Conservation (phyloP, 2,329 filamentous ascomycete species). For the Trichoderma sp. region DNA sequence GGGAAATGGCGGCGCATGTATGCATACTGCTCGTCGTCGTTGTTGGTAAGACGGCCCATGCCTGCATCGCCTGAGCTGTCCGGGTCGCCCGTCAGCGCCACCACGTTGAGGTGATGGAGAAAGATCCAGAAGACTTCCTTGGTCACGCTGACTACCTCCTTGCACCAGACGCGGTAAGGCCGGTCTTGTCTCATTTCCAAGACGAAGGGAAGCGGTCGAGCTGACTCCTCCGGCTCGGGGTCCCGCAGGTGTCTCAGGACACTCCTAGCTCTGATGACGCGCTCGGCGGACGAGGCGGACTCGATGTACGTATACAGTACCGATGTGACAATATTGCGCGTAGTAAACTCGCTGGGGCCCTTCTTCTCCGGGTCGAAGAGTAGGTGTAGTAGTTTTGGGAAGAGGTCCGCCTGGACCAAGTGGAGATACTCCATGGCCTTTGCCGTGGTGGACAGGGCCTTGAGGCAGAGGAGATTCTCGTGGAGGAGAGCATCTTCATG, state of each 20-base stretch:
- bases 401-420: conserved; percentile 74
- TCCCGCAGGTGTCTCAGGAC: conserved; percentile 79
- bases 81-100: conserved; percentile 55
- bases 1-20: conserved; percentile 77
- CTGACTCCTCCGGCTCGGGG: conserved; percentile 70
- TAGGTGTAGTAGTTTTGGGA: conserved; percentile 82
- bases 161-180: conserved; percentile 91
- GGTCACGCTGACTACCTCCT: conserved; percentile 86
- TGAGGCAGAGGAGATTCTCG: conserved; percentile 87
- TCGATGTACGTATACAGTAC: conserved; percentile 87
- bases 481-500: conserved; percentile 92
- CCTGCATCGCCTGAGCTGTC: conserved; percentile 23
- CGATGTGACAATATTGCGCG: conserved; percentile 83
- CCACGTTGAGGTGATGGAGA: conserved; percentile 86
- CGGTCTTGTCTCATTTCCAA: conserved; percentile 82
- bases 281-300: conserved; percentile 57
- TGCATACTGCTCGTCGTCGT: conserved; percentile 45
- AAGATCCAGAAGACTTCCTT: conserved; percentile 99
- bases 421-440: conserved; percentile 79
- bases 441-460: conserved; percentile 89
- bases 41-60: conserved; percentile 28
- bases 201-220: conserved; percentile 79
- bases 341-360: conserved; percentile 93
- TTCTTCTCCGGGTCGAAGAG: conserved; percentile 98
- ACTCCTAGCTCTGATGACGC: conserved; percentile 66